Base-by-base conservation (phyloP, 352 stramenopile genomes). In the Globisporangium canariense region DNA sequence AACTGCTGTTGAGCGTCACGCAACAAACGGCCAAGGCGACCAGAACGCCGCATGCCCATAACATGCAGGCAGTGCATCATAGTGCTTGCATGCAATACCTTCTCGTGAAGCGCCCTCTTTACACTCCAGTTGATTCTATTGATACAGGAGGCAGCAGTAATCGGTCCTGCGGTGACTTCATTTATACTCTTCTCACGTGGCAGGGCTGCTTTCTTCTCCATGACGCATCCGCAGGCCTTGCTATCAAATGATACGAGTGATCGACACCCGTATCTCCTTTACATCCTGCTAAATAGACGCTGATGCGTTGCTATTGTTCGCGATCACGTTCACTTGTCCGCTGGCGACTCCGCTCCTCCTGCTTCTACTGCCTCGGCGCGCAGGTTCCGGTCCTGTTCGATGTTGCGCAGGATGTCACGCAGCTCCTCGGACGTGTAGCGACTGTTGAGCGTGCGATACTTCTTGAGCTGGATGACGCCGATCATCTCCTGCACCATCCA, bases 381-480 rank as follows among this genome's bases (percentile, higher is more conserved):
- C 38, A 58, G 20, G 71, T 64, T 62, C 68, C 74, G 57, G 66
- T 65, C 60, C 28, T 62, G 71, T 16, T 60, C 51, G 20, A 64
- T 46, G 50, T 50, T 68, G 45, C 41, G 57, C 57, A 58, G 20
- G 50, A 59, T 59, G 60, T 90, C 78, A 28, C 79, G 82, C 67
- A 92, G 71, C 62, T 93, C 83, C 60, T 89, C 81, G 10, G 83
- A 71, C 34, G 86, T 94, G 69, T 99, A 99, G 58, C 94, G 77
- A 60, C 75, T 80, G 61, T 98, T 97, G 70, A 99, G 87, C 52
- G 93, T 89, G 57, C 97, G 83, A 73, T 99, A 99, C 70, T 99
- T 99, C 68, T 98, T 98, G 32, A 99, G 78, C 79, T 98, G 88
- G 70, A 98, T 98, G 16, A 98, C 90, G n/a, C 88, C 96, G 54